Conservation (phyloP, 768 basidiomycete genomes). For the Podaxis sp. region DNA sequence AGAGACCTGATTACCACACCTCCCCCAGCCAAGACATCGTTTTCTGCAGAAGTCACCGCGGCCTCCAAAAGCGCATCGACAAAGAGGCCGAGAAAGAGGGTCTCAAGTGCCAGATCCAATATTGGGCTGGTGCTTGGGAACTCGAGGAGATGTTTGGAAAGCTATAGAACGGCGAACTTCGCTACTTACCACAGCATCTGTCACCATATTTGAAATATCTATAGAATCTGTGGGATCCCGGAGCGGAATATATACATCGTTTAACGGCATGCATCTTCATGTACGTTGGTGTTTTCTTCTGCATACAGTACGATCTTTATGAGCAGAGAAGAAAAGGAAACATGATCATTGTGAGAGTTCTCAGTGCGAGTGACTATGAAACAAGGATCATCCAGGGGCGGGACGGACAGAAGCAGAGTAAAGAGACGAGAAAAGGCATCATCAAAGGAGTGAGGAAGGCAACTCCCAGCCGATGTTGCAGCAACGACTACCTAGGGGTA, state of each 20-base stretch:
- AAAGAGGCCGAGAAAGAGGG: conserved; percentile 65
- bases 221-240: background rate
- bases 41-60: conserved; percentile 76
- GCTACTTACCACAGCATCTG: no score
- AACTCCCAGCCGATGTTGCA: background rate
- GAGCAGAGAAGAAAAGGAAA: background rate
- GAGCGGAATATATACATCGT: background rate
- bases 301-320: background rate
- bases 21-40: conserved; percentile 73
- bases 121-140: conserved; percentile 97
- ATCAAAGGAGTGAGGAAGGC: background rate
- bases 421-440: background rate
- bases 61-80: conserved; percentile 75
- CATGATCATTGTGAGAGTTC: conserved; percentile 8
- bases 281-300: background rate
- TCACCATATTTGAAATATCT: background rate
- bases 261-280: background rate
- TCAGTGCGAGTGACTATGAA: conserved; percentile 9
- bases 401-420: background rate
- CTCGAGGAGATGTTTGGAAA: conserved; percentile 78
- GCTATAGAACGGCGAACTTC: conserved; percentile 28
- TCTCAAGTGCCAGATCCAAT: conserved; percentile 69
- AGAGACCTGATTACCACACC: background rate
- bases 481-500: background rate
- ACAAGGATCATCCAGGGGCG: conserved; percentile 6